Conservation (phyloP, 2,329 filamentous ascomycete genomes). For the Alternaria viburni region DNA sequence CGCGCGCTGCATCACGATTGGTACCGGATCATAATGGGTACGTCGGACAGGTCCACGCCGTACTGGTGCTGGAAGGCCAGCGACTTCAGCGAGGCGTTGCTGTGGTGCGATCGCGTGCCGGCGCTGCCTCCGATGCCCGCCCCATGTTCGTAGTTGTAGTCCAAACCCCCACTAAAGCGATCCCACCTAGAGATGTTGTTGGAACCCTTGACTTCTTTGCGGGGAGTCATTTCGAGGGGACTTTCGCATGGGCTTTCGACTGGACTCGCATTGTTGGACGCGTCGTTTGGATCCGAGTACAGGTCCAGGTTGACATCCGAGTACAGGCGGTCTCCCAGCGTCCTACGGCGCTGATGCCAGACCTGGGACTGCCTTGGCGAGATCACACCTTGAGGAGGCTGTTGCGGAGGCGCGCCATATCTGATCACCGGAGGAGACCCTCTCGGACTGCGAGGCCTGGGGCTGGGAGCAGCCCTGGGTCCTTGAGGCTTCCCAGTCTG, state of each 20-base stretch:
- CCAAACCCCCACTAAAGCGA: conserved; percentile 47
- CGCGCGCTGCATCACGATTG: conserved; percentile 34
- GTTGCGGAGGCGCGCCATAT: conserved; percentile 14
- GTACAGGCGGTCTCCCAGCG: conserved; percentile 35
- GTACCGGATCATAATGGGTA: conserved; percentile 39
- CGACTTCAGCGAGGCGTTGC: conserved; percentile 38
- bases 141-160: conserved; percentile 44
- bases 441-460: conserved; percentile 22
- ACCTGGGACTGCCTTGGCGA: conserved; percentile 37
- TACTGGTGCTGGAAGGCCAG: conserved; percentile 36
- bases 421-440: conserved; percentile 26
- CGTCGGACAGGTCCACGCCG: conserved; percentile 43
- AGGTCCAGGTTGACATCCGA: conserved; percentile 13
- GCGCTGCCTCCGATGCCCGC: conserved; percentile 46
- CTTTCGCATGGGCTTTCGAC: background rate
- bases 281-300: background rate
- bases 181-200: conserved; percentile 23
- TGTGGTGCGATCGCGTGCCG: conserved; percentile 43
- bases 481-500: conserved; percentile 12
- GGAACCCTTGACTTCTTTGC: background rate
- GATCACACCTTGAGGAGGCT: conserved; percentile 16
- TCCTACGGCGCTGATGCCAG: conserved; percentile 41
- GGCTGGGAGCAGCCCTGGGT: conserved; percentile 2
- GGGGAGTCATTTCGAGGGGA: background rate
- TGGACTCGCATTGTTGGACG: background rate